These are phyloP conservation scores for Cladophialophora yegresii DNA, from an alignment of 2,329 filamentous ascomycete genomes.

Conservation along the genomic window DNA sequence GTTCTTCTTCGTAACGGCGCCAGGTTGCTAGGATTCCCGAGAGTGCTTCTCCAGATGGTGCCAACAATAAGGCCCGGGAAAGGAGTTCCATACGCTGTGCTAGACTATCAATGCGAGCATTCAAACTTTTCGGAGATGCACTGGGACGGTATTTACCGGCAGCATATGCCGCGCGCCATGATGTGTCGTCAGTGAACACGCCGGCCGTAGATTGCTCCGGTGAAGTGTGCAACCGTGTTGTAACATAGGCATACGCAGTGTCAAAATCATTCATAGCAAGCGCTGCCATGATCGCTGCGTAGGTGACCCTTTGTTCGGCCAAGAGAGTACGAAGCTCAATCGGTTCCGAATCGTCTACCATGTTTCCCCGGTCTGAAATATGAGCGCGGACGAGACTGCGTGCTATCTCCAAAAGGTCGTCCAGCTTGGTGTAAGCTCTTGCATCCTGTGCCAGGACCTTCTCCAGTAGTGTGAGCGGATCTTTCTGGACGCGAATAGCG, in stretches of 20 bases:
- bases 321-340: slow-evolving; percentile 36
- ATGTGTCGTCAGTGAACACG: slow-evolving; percentile 55
- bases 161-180: slow-evolving; percentile 65
- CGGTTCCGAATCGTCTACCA: slow-evolving; percentile 23
- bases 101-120: slow-evolving; percentile 55
- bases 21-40: slow-evolving; percentile 64
- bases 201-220: slow-evolving; percentile 34
- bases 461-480: slow-evolving; percentile 60
- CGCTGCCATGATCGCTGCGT: slow-evolving; percentile 51
- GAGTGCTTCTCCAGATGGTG: slow-evolving; percentile 57
- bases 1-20: slow-evolving; percentile 65
- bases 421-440: slow-evolving; percentile 64
- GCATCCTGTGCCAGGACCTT: slow-evolving; percentile 64
- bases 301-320: slow-evolving; percentile 51
- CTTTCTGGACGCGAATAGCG: slow-evolving; percentile 64
- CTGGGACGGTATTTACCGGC: slow-evolving; percentile 58
- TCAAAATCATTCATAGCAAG: slow-evolving; percentile 52
- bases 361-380: slow-evolving; percentile 34
- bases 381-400: slow-evolving; percentile 58
- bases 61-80: slow-evolving; percentile 62
- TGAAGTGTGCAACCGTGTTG: slow-evolving; percentile 55
- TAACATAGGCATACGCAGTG: slow-evolving; percentile 67
- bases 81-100: slow-evolving; percentile 67
- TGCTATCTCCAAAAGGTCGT: slow-evolving; percentile 64
- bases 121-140: slow-evolving; percentile 41